Conservation (phyloP, 345 rosid species). For the Carallia pectinifolia region DNA sequence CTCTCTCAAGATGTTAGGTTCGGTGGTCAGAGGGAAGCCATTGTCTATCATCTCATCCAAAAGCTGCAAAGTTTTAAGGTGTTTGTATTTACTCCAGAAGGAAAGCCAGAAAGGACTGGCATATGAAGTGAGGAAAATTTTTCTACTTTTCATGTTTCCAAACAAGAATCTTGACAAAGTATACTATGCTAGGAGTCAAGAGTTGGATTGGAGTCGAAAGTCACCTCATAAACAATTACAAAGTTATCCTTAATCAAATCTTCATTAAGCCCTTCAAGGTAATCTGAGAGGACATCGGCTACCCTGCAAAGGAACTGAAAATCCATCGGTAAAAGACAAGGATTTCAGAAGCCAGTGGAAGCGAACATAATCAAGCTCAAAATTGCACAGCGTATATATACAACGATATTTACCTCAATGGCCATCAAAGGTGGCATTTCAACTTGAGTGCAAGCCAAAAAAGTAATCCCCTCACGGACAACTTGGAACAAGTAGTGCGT, state of each 20-base stretch:
- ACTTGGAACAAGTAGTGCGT: constrained; percentile 92
- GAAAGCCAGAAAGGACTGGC: not conserved
- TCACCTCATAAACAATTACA: constrained; percentile 91
- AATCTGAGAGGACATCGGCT: constrained; percentile 74
- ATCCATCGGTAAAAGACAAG: constrained; percentile 21
- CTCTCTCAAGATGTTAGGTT: constrained; percentile 83
- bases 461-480: constrained; percentile 81
- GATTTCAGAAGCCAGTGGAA: constrained; percentile 9
- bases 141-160: not conserved
- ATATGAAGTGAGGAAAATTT: not conserved
- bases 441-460: constrained; percentile 92
- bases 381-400: constrained; percentile 6
- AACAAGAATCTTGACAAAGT: not conserved
- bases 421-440: constrained; percentile 99
- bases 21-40: constrained; percentile 96
- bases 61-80: constrained; percentile 53
- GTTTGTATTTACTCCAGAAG: constrained; percentile 11
- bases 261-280: constrained; percentile 95
- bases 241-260: constrained; percentile 93
- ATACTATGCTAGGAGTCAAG: not conserved
- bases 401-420: constrained; percentile 57
- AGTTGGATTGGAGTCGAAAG: not conserved
- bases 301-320: constrained; percentile 92
- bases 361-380: not conserved
- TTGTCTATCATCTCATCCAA: constrained; percentile 99